Evolutionary conservation across 2,329 filamentous ascomycete species (phyloP).

Genomic region (Trichothecium sympodiale): DNA sequence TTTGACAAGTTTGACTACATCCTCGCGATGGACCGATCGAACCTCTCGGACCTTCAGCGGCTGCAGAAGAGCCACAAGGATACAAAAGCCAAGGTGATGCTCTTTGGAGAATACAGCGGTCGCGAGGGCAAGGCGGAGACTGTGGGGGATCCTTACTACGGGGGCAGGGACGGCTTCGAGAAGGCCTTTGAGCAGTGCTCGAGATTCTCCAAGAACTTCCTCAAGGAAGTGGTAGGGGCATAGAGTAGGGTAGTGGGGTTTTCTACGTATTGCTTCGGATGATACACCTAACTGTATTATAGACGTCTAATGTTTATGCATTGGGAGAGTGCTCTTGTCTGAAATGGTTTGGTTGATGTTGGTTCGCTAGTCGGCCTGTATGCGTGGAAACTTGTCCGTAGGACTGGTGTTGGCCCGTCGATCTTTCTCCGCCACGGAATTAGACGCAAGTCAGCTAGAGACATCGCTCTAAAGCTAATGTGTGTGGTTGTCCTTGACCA

Average conservation of each 20-base stretch:
- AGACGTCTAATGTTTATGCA: too few species aligned
- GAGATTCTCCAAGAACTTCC: slow-evolving; percentile 66
- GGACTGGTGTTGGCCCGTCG: too few species aligned
- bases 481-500: too few species aligned
- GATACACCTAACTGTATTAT: too few species aligned
- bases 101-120: slow-evolving; percentile 78
- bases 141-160: slow-evolving; percentile 87
- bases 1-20: slow-evolving; percentile 86
- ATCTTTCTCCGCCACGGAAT: too few species aligned
- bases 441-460: too few species aligned
- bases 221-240: slow-evolving; percentile 40
- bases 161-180: slow-evolving; percentile 69
- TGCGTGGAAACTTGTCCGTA: too few species aligned
- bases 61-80: slow-evolving; percentile 47
- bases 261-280: too few species aligned
- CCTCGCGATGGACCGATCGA: slow-evolving; percentile 84
- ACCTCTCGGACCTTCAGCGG: slow-evolving; percentile 59
- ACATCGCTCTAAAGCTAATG: too few species aligned
- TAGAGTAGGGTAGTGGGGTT: slow-evolving; percentile 6
- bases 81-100: slow-evolving; percentile 54
- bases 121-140: slow-evolving; percentile 52
- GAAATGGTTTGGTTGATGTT: too few species aligned
- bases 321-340: too few species aligned
- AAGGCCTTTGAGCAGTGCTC: slow-evolving; percentile 76
- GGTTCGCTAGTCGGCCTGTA: too few species aligned